Evolutionary conservation across 2,329 filamentous ascomycete genomes (phyloP).

Genomic region (Fusarium coicis): DNA sequence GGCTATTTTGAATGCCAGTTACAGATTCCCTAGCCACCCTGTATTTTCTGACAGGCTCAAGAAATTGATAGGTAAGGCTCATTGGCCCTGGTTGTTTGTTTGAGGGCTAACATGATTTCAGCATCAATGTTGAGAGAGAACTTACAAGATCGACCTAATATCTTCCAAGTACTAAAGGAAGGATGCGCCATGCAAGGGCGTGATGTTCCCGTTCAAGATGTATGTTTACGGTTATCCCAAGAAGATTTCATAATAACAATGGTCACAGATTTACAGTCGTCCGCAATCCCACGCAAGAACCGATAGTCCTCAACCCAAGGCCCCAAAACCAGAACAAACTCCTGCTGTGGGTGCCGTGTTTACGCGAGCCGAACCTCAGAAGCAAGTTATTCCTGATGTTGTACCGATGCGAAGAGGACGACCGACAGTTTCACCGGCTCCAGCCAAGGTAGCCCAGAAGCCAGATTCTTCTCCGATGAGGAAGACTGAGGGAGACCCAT

Average conservation of each 20-base stretch:
- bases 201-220: constrained; percentile 88
- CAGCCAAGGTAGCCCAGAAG: constrained; percentile 51
- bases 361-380: constrained; percentile 76
- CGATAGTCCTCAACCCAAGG: constrained; percentile 63
- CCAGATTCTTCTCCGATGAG: constrained; percentile 72
- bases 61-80: constrained; percentile 78
- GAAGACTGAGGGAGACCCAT: constrained; percentile 81
- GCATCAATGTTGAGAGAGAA: constrained; percentile 91
- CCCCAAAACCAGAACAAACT: constrained; percentile 62
- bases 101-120: constrained; percentile 51
- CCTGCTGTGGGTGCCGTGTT: constrained; percentile 83
- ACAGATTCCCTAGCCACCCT: constrained; percentile 89
- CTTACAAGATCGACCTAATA: constrained; percentile 82
- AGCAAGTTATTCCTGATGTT: constrained; percentile 84
- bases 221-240: constrained; percentile 57
- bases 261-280: constrained; percentile 74
- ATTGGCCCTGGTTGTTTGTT: not conserved
- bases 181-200: constrained; percentile 89
- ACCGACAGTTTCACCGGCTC: constrained; percentile 53
- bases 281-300: constrained; percentile 70
- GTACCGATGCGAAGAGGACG: constrained; percentile 93
- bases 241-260: constrained; percentile 13
- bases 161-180: constrained; percentile 91
- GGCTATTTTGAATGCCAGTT: constrained; percentile 95
- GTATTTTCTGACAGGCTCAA: constrained; percentile 91